Evolutionary conservation across 1,139 yeast genomes (phyloP), one percentile per base, ranked within the genome.

Genomic region (Taiozyma sp.): DNA sequence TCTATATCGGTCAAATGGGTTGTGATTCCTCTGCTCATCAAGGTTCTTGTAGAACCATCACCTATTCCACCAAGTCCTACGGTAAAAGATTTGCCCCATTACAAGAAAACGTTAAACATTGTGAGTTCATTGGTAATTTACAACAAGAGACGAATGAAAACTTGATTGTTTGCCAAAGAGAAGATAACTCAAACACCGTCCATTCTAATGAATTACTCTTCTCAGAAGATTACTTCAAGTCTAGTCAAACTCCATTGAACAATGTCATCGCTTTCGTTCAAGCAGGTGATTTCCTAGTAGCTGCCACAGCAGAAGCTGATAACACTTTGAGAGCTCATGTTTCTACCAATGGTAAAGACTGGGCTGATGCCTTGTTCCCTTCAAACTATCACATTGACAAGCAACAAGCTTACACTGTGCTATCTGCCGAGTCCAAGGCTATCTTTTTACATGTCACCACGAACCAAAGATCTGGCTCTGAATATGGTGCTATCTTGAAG

Each of bases 391-490:
- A 65, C 30, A 81, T 84, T 30, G 80, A 79, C 46, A 74, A 77
- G 44, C 86, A 84, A 58, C 87, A 85, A 58, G 96, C 97, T 0
- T 92, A 88, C 68, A 91, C 97, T 0, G 79, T 93, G 24, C 73
- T 93, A 48, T 93, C 90, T 47, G 82, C 95, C 0, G 76, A 78
- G 42, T 79, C 92, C 0, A 81, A 84, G 34, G 80, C 96, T 2
- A 75, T 93, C 6, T 87, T 92, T 68, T 66, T 93, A 70, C 97
- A 91, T 66, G 87, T 91, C 8, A 87, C 97, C 1, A 84, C 92
- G 0, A 75, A 75, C 57, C 65, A 72, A 28, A 75, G 73, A 14
- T 51, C 64, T 0, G 81, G 78, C n/a, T 66, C 70, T n/a, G 95
- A 90, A 61, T 84, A 69, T 67, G 99, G 99, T n/a, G 76, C 91